These are phyloP conservation scores for Fusarium nisikadoi DNA, from an alignment of 2,329 filamentous ascomycete genomes.

Conservation along the genomic window DNA sequence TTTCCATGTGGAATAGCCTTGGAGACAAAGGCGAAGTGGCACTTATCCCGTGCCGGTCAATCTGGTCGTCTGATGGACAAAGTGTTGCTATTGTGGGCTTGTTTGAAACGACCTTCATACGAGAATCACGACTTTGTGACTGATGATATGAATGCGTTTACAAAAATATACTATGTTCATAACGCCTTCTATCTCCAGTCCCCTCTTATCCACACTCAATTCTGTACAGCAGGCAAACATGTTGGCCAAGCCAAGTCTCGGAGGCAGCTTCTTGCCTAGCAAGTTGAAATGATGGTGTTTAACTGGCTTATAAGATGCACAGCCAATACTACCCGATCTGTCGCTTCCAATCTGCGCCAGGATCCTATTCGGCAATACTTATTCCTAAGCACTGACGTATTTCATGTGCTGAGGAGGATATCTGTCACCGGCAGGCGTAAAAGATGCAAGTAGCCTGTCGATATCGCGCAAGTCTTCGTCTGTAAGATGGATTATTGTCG, in stretches of 20 bases:
- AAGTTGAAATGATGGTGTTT: background rate
- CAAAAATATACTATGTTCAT: background rate
- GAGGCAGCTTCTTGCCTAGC: background rate
- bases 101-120: conserved; percentile 40
- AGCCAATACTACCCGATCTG: background rate
- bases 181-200: background rate
- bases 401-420: conserved; percentile 53
- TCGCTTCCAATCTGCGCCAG: background rate
- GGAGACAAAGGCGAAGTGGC: conserved; percentile 21
- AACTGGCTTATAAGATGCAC: background rate
- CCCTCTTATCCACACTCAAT: background rate
- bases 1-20: conserved; percentile 26
- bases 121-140: conserved; percentile 15
- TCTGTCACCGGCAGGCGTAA: conserved; percentile 59
- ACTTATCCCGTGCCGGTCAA: conserved; percentile 51
- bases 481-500: conserved; percentile 59
- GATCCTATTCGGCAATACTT: background rate
- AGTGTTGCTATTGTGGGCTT: conserved; percentile 49
- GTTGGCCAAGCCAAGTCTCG: background rate
- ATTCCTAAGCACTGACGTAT: conserved; percentile 28
- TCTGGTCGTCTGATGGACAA: conserved; percentile 49
- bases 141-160: conserved; percentile 2
- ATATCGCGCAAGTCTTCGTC: conserved; percentile 63
- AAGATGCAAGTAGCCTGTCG: conserved; percentile 59
- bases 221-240: background rate